A percentile compares a stretch with the other conserved stretches of the same genome.
phyloP scores from a whole-genome alignment of 148 eudicot genomes.

The Polygonum aviculare region DNA sequence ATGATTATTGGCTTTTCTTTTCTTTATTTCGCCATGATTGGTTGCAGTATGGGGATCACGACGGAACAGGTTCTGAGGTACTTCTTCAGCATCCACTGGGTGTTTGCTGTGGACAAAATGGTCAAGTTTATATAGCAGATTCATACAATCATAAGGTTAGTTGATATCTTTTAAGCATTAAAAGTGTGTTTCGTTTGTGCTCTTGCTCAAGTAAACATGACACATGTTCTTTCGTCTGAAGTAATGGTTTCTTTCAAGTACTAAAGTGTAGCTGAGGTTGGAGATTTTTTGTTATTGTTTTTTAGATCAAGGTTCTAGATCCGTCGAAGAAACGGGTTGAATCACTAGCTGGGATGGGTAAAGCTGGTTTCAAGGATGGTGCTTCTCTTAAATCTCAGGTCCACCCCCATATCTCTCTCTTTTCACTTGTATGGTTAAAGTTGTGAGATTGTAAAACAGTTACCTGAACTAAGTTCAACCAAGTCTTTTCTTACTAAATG shows the following conservation, averaged over 20 bases:
- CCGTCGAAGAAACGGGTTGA: conserved; percentile 58
- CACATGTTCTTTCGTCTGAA: neutral
- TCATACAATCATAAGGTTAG: conserved; percentile 96
- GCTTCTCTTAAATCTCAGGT: conserved; percentile 72
- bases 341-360: conserved; percentile 76
- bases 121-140: conserved; percentile 79
- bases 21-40: neutral
- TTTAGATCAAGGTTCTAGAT: conserved; percentile 84
- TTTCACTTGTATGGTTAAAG: neutral
- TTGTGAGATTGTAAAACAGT: neutral
- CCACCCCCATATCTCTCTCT: neutral
- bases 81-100: conserved; percentile 98
- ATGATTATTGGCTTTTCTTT: conserved; percentile 1
- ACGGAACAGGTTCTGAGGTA: conserved; percentile 83
- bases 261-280: neutral
- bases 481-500: neutral
- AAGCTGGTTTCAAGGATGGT: conserved; percentile 95
- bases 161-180: neutral
- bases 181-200: neutral
- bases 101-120: conserved; percentile 63
- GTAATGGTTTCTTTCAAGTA: neutral
- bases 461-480: neutral
- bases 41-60: conserved; percentile 87
- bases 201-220: neutral
- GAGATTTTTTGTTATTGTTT: neutral